Base-by-base conservation (phyloP, 2,329 filamentous ascomycete genomes). In the Microcera coccophila region DNA sequence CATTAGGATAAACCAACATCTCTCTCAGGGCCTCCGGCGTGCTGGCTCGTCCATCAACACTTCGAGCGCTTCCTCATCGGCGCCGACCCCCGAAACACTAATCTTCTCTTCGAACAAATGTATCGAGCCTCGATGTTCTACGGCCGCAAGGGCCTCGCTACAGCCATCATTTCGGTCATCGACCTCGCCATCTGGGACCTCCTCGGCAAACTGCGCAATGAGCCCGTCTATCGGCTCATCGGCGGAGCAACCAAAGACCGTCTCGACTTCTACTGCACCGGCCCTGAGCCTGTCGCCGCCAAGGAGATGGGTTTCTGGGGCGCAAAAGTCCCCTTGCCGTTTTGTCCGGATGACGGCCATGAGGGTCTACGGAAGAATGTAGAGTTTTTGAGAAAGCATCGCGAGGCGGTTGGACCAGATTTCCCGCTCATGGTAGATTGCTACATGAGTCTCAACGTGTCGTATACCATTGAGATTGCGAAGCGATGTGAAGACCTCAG, bases 91-190 rank as follows among this genome's bases (percentile, higher is more conserved):
- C 79, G 90, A 56, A 89, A 96, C 62, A 94, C 88, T 40, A 95
- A 95, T 68, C 79, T 90, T 50, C 74, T 96, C 21, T 96, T 94
- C 63, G 90, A 96, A 72, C 89, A 94, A 66, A 95, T 96, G 90
- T 96, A 95, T 73, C 83, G 90, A 47, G 87, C 79, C 2, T 94
- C 89, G 54, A 94, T 95, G 87, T 96, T 95, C 74, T 96, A 96
- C 62, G 90, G 90, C 48, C 84, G 90, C 54, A 96, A 96, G 67
- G 90, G 90, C 36, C 80, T 96, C 2, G 86, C 90, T 2, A 79
- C 91, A 10, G 90, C 90, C 40, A 85, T 94, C 60, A 96, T 96
- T 61, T 95, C 89, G 2, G 90, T 95, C 52, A 93, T 96, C 59
- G 90, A 96, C 61, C 77, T 96, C 33, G 90, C 90, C 4, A 69